These are phyloP conservation scores for Neurospora africana DNA, from an alignment of 495 filamentous ascomycete genomes.

Conservation along the genomic window DNA sequence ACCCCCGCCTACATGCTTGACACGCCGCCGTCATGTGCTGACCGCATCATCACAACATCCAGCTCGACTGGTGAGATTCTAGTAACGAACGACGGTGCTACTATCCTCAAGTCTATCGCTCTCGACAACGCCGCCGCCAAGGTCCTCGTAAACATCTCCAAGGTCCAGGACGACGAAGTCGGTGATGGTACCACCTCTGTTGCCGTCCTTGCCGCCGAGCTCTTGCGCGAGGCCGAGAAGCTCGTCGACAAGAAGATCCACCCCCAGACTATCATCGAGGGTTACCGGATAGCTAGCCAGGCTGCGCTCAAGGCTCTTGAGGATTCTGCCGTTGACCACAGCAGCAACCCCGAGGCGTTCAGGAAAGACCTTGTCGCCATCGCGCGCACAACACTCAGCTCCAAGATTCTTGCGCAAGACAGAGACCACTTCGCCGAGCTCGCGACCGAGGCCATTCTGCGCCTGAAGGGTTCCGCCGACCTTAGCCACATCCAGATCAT, in stretches of 20 bases:
- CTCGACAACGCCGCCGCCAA: constrained; percentile 97
- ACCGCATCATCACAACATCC: constrained; percentile 13
- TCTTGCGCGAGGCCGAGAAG: constrained; percentile 92
- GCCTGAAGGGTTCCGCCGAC: constrained; percentile 85
- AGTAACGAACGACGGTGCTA: constrained; percentile 97
- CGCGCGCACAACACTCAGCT: constrained; percentile 92
- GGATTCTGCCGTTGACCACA: constrained; percentile 78
- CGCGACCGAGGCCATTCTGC: constrained; percentile 84
- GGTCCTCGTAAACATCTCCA: constrained; percentile 96
- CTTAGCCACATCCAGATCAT: constrained; percentile 98
- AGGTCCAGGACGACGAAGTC: constrained; percentile 97
- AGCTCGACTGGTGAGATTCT: constrained; percentile 94
- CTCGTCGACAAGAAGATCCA: constrained; percentile 96
- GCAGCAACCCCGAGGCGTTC: constrained; percentile 69
- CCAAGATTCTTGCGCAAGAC: constrained; percentile 92
- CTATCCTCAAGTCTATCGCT: constrained; percentile 97
- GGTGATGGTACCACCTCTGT: constrained; percentile 85
- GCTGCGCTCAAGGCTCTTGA: constrained; percentile 78
- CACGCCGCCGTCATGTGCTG: constrained; percentile 4
- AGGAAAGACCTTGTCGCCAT: constrained; percentile 83
- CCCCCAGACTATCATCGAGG: constrained; percentile 98
- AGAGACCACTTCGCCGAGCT: constrained; percentile 82
- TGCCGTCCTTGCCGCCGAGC: constrained; percentile 85
- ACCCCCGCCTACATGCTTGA: background rate
- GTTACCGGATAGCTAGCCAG: constrained; percentile 89